Percentiles rank a stretch among this genome's conserved stretches.
phyloP scores from a whole-genome alignment of 352 stramenopile genomes.

The Globisporangium lucens region DNA sequence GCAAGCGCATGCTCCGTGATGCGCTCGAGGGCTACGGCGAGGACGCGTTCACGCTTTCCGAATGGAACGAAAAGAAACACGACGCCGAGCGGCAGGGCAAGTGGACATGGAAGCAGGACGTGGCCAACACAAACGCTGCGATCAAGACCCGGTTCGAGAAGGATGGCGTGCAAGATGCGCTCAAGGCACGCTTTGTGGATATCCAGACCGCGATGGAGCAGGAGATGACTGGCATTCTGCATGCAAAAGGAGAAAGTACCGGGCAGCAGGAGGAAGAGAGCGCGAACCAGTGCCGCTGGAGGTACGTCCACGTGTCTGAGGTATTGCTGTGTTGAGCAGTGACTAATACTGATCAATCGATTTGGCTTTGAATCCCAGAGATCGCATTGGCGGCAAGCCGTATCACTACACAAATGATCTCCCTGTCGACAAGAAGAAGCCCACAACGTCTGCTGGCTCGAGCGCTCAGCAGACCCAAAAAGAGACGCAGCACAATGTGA shows the following conservation, averaged over 20 bases:
- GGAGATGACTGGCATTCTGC: conserved; percentile 24
- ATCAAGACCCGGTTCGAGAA: conserved; percentile 43
- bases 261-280: neutral
- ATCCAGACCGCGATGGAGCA: conserved; percentile 31
- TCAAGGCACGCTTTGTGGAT: conserved; percentile 38
- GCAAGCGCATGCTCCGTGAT: conserved; percentile 62
- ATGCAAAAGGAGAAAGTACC: neutral
- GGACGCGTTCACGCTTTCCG: conserved; percentile 40
- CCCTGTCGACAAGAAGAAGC: conserved; percentile 14
- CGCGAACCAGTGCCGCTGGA: conserved; percentile 29
- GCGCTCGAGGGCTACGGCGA: conserved; percentile 51
- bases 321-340: neutral
- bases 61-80: conserved; percentile 59
- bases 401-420: conserved; percentile 50
- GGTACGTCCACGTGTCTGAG: conserved; percentile 13
- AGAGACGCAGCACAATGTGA: neutral
- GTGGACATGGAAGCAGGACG: conserved; percentile 45
- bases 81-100: conserved; percentile 26
- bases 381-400: conserved; percentile 40
- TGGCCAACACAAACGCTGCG: conserved; percentile 31
- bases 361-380: conserved; percentile 15
- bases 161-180: conserved; percentile 19
- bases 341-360: neutral
- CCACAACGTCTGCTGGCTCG: conserved; percentile 3
- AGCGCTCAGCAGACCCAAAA: neutral